Base-by-base conservation (phyloP, 441 rosid species). In the Melastoma candidum region DNA sequence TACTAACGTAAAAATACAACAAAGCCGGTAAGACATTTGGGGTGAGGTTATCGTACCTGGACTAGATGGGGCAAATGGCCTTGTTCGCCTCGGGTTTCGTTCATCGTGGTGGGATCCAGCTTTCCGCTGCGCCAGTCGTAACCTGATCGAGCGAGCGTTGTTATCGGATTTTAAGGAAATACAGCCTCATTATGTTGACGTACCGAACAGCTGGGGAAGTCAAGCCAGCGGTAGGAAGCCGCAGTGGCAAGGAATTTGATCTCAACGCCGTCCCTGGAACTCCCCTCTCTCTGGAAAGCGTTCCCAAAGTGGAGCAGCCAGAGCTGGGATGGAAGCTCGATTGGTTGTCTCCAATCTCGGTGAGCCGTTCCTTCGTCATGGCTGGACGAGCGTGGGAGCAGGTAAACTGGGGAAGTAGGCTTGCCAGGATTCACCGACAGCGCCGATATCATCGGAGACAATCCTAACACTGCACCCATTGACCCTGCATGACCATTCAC, bases 31-130 rank as follows among this genome's bases (percentile, higher is more conserved):
- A 44, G 0, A 7, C 3, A 8, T 8, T 3, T 12, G 44, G 43
- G 56, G 24, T 39, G 14, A 12, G 39, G 2, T 9, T 11, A 39
- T 22, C 17, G 7, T 14, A 82, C 90, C 84, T 84, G 66, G 49
- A 87, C 78, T 54, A 90, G 76, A 60, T 78, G 95, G 56, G 96
- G 96, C 44, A 86, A 49, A 22, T 69, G 26, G 17, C 72, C 63
- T 9, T 67, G 57, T 10, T 70, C 78, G 0, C 66, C 68, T 1
- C 69, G 68, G 13, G 66, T 66, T 11, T 71, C 51, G 44, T 87
- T 90, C 96, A 90, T 87, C 3, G 69, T 63, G n/a, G 93, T 80
- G 57, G 96, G 97, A 68, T 90, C 92, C n/a, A 90, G 67, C 59
- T 75, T 73, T 4, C 75, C 75, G 48, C 75, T 87, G 68, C 74